Evolutionary conservation across 2,329 filamentous ascomycete species (phyloP).

Genomic region (Capronia americana): DNA sequence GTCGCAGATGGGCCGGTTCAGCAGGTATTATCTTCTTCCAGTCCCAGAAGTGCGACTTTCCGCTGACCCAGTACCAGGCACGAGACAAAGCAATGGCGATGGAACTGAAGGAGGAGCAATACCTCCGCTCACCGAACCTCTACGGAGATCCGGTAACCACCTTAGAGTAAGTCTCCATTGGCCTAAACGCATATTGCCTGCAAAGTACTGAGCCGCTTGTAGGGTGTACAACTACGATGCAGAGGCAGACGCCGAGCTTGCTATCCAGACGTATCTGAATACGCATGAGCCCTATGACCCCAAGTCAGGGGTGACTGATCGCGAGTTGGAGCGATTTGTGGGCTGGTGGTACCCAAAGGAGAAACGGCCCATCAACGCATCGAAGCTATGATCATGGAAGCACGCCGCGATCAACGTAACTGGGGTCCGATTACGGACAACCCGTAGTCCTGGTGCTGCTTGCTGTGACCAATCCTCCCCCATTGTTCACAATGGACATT

Average conservation of each 20-base stretch:
- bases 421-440: not conserved
- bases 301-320: conserved; percentile 42
- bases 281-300: conserved; percentile 40
- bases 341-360: conserved; percentile 45
- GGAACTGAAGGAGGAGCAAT: conserved; percentile 39
- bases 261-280: conserved; percentile 27
- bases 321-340: conserved; percentile 44
- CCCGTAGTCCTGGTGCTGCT: not conserved
- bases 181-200: not conserved
- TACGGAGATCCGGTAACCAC: conserved; percentile 39
- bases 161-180: conserved; percentile 11
- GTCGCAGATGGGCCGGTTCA: conserved; percentile 29
- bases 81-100: conserved; percentile 25
- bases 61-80: conserved; percentile 7
- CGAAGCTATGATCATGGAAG: conserved; percentile 21
- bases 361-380: conserved; percentile 18
- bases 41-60: not conserved
- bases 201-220: not conserved
- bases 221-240: conserved; percentile 35
- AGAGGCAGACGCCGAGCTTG: conserved; percentile 32
- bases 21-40: conserved; percentile 30
- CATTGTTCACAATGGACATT: not conserved
- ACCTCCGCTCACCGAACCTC: conserved; percentile 43
- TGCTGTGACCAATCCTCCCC: not conserved
- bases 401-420: not conserved